Evolutionary conservation across 2,329 filamentous ascomycete genomes (phyloP).

Genomic region (Ascochyta lentis): DNA sequence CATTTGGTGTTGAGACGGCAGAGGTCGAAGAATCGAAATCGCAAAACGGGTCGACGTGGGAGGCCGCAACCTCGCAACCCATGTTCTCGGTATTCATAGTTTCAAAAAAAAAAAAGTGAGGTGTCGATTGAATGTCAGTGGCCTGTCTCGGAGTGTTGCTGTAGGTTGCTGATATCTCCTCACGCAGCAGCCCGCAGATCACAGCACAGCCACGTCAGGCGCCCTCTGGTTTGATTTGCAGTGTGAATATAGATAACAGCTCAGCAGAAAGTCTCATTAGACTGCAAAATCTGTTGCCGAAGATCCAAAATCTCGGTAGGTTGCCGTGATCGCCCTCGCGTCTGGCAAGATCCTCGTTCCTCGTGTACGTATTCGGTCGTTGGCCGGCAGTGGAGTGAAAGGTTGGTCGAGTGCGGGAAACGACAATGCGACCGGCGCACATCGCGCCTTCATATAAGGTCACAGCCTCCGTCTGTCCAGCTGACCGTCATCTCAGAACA

Average conservation of each 20-base stretch:
- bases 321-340: neutral
- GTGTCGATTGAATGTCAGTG: no score
- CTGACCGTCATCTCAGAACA: slow-evolving; percentile 9
- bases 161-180: neutral
- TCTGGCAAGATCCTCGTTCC: slow-evolving; percentile 5
- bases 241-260: neutral
- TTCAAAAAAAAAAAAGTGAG: neutral
- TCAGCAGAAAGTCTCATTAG: neutral
- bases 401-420: neutral
- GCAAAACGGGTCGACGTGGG: slow-evolving; percentile 9
- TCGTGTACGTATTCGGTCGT: slow-evolving; percentile 4
- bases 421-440: neutral
- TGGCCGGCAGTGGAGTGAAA: neutral
- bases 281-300: neutral
- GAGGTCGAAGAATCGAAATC: slow-evolving; percentile 5
- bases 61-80: slow-evolving; percentile 4
- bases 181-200: neutral
- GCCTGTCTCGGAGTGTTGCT: neutral
- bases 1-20: slow-evolving; percentile 8
- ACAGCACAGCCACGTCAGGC: slow-evolving; percentile 19
- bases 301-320: no score
- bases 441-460: neutral
- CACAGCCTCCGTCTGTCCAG: neutral
- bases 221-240: slow-evolving; percentile 5
- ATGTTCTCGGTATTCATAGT: slow-evolving; percentile 11